phyloP scores from a whole-genome alignment of 495 filamentous ascomycete genomes.

The Bathelium albidoporum region DNA sequence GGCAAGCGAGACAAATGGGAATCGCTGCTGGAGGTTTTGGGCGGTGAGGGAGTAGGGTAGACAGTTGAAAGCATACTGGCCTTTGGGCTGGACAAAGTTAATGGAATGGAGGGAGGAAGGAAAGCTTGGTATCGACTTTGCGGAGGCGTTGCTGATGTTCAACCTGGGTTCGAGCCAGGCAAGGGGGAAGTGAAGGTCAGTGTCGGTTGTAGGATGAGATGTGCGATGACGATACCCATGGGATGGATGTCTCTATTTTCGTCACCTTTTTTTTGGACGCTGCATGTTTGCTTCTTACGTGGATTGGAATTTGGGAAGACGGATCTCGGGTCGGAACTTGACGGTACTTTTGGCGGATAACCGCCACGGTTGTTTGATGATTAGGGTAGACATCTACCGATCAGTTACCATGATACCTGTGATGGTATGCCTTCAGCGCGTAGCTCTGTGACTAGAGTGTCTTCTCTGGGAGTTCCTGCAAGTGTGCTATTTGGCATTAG shows the following conservation, averaged over 20 bases:
- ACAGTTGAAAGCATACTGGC: not conserved
- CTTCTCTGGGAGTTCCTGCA: too few species aligned
- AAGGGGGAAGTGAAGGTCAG: too few species aligned
- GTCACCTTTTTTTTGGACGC: not conserved
- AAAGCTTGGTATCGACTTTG: not conserved
- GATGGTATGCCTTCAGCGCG: not conserved
- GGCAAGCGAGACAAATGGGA: not conserved
- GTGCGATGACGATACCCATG: slow-evolving; percentile 2
- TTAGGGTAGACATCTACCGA: not conserved
- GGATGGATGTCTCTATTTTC: not conserved
- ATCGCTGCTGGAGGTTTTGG: not conserved
- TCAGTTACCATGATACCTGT: not conserved
- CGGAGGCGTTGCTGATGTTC: too few species aligned
- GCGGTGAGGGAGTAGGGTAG: not conserved
- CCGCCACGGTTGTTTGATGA: not conserved
- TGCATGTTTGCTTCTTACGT: not conserved
- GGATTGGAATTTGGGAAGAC: not conserved
- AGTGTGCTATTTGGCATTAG: too few species aligned
- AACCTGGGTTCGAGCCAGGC: too few species aligned
- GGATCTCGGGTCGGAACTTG: not conserved
- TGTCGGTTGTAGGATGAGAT: not conserved
- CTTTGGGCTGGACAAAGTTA: not conserved
- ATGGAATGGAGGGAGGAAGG: not conserved
- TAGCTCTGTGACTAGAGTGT: too few species aligned
- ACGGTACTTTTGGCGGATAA: not conserved